Conservation (phyloP, 176 grass and related monocot genomes). For the Guadua angustifolia region DNA sequence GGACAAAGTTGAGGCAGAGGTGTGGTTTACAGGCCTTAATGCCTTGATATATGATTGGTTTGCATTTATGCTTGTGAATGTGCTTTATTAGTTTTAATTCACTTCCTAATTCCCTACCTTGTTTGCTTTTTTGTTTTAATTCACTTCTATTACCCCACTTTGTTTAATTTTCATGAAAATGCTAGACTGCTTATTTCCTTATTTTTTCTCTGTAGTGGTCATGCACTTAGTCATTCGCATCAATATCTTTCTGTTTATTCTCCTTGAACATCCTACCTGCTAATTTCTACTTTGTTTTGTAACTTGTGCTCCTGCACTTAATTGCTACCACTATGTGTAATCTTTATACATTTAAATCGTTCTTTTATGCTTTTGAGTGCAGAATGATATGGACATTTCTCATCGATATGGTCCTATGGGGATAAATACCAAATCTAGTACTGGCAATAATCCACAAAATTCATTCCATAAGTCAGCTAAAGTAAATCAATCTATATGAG, state of each 20-base stretch:
- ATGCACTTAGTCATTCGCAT: no score
- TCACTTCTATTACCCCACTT: no score
- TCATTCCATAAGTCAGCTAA: conserved; percentile 64
- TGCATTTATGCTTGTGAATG: no score
- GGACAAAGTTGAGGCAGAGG: conserved; percentile 72
- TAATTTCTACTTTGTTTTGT: no score
- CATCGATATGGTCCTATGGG: conserved; percentile 39
- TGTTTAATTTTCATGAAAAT: no score
- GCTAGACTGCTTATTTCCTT: no score
- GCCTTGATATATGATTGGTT: conserved; percentile 73
- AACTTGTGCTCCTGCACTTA: conserved; percentile 5
- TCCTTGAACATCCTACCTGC: no score
- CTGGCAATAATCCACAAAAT: conserved; percentile 37
- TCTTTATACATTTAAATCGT: conserved; percentile 29
- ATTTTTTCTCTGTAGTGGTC: no score
- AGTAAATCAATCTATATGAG: conserved; percentile 52
- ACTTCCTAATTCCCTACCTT: no score
- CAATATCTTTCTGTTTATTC: no score
- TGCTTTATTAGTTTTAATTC: no score
- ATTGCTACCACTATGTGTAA: background rate
- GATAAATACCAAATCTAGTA: conserved; percentile 49
- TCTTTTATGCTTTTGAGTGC: conserved; percentile 36
- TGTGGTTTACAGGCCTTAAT: conserved; percentile 82
- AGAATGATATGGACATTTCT: conserved; percentile 69
- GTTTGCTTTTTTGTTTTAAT: no score